Evolutionary conservation across 2,329 filamentous ascomycete species (phyloP).

Genomic region (Diaporthe sp.): DNA sequence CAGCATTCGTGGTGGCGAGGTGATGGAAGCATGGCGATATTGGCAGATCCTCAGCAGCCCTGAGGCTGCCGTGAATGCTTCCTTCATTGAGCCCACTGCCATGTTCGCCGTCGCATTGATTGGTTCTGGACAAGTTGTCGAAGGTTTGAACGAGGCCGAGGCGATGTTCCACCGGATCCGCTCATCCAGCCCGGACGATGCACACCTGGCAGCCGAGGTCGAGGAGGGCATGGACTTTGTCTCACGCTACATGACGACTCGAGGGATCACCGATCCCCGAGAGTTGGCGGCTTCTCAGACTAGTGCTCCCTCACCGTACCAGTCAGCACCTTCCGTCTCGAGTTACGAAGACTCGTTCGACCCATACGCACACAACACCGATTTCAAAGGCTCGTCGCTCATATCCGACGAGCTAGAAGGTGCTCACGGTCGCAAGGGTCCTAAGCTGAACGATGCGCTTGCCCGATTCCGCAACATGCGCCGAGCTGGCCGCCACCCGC

Average conservation of each 20-base stretch:
- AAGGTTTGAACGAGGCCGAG: constrained; percentile 83
- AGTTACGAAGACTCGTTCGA: constrained; percentile 87
- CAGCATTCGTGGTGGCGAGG: constrained; percentile 85
- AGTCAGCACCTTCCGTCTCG: constrained; percentile 68
- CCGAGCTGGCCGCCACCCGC: constrained; percentile 88
- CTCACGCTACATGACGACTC: constrained; percentile 69
- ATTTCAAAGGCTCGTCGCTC: constrained; percentile 91
- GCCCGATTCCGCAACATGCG: constrained; percentile 93
- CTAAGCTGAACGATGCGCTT: constrained; percentile 84
- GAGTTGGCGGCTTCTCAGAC: constrained; percentile 62
- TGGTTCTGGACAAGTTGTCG: constrained; percentile 85
- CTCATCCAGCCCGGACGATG: constrained; percentile 65
- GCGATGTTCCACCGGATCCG: constrained; percentile 90
- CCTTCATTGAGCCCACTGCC: constrained; percentile 87
- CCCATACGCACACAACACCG: constrained; percentile 89
- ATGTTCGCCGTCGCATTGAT: constrained; percentile 94
- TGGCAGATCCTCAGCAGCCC: constrained; percentile 81
- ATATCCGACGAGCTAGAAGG: constrained; percentile 93
- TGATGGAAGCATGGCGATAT: constrained; percentile 81
- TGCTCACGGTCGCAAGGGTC: constrained; percentile 78
- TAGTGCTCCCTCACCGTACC: constrained; percentile 63
- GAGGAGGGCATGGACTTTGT: constrained; percentile 87
- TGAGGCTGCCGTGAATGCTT: constrained; percentile 69
- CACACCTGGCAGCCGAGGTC: constrained; percentile 80
- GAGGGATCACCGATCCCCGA: constrained; percentile 68